phyloP scores from a whole-genome alignment of 1,139 yeast species.

The Magnusiomyces clavatus region DNA sequence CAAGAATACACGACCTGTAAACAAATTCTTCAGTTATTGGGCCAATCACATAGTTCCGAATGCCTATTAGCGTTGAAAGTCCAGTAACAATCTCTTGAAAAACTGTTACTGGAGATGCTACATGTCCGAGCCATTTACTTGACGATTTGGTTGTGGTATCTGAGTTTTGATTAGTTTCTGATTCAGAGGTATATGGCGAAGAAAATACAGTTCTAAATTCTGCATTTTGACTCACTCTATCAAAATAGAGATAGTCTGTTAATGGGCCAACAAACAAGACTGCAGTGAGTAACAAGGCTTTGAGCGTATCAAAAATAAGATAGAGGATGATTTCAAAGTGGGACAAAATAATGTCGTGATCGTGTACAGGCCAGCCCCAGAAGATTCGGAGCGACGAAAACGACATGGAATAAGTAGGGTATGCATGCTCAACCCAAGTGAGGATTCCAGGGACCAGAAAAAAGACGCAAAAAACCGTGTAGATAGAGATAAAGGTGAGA shows the following conservation, averaged over 20 bases:
- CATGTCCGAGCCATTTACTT: neutral
- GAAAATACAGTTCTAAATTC: too few relatives aligned
- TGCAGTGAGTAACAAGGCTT: slow-evolving; percentile 26
- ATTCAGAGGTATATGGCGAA: too few relatives aligned
- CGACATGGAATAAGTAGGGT: slow-evolving; percentile 19
- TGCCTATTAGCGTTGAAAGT: slow-evolving; percentile 36
- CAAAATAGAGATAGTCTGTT: slow-evolving; percentile 34
- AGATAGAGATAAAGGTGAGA: slow-evolving; percentile 32
- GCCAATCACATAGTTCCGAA: slow-evolving; percentile 66
- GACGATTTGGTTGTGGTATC: too few relatives aligned
- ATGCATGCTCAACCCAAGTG: slow-evolving; percentile 12
- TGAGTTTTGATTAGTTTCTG: too few relatives aligned
- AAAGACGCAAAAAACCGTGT: slow-evolving; percentile 31
- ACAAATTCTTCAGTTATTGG: slow-evolving; percentile 86
- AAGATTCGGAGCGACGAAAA: slow-evolving; percentile 25
- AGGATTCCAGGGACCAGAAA: slow-evolving; percentile 19
- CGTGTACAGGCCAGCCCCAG: slow-evolving; percentile 27
- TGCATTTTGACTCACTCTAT: slow-evolving; percentile 8
- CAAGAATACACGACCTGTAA: slow-evolving; percentile 57
- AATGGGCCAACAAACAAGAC: slow-evolving; percentile 53
- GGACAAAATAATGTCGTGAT: slow-evolving; percentile 11
- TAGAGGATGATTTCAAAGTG: slow-evolving; percentile 5
- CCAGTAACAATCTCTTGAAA: too few relatives aligned
- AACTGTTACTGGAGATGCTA: too few relatives aligned
- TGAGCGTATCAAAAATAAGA: slow-evolving; percentile 18